phyloP scores from a whole-genome alignment of 2,329 filamentous ascomycete species.

The Colletotrichum tamarilloi region DNA sequence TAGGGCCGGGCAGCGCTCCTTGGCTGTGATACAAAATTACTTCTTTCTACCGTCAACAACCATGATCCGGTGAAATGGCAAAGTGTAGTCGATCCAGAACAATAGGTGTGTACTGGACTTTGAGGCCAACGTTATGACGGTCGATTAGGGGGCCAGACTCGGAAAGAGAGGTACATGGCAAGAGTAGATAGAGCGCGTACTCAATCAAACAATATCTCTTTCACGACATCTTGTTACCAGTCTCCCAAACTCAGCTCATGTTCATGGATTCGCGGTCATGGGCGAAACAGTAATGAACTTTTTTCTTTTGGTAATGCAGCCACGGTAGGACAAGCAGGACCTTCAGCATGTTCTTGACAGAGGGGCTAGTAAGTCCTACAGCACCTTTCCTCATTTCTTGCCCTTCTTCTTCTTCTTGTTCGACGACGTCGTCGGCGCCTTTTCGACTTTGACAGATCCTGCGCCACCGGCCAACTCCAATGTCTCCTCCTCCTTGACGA shows the following conservation, averaged over 20 bases:
- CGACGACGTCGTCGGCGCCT: conserved; percentile 53
- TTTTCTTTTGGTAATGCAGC: neutral
- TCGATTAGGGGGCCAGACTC: conserved; percentile 1
- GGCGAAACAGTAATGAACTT: neutral
- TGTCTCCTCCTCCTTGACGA: conserved; percentile 79
- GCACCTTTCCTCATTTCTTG: conserved; percentile 57
- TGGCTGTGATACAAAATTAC: conserved; percentile 8
- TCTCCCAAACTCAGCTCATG: too few relatives aligned
- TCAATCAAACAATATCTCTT: neutral
- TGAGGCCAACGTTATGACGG: conserved; percentile 28
- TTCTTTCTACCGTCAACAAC: conserved; percentile 21
- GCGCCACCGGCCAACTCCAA: conserved; percentile 72
- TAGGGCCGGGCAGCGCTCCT: neutral
- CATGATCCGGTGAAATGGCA: neutral
- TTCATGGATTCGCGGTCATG: neutral
- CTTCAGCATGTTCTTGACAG: neutral
- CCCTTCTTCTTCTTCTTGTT: conserved; percentile 63
- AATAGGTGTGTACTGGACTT: conserved; percentile 24
- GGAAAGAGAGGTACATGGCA: neutral
- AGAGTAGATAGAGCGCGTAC: conserved; percentile 3
- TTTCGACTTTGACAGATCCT: conserved; percentile 73
- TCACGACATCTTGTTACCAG: too few relatives aligned
- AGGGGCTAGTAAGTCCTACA: neutral
- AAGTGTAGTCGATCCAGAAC: conserved; percentile 12
- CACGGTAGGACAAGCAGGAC: neutral